Percentiles rank a stretch among this genome's conserved stretches.
Evolutionary conservation across 441 rosid species (phyloP).

Genomic region (Syzygium syzygioides): DNA sequence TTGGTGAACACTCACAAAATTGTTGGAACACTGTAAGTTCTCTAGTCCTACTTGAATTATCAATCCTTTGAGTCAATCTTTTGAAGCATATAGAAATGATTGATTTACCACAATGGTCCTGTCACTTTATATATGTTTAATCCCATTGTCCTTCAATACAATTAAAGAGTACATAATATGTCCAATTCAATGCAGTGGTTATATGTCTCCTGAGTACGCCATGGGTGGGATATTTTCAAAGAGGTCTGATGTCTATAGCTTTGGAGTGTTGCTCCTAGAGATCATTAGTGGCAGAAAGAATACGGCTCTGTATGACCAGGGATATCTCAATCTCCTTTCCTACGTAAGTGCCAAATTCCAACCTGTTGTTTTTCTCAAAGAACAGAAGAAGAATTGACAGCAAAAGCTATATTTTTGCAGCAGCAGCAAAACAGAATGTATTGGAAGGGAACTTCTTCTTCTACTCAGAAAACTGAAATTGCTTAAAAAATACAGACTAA

Average conservation of each 20-base stretch:
- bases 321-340: not conserved
- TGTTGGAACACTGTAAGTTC: slow-evolving; percentile 3
- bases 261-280: slow-evolving; percentile 3
- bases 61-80: not conserved
- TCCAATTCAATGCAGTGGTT: not conserved
- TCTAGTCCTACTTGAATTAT: not conserved
- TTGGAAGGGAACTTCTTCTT: too few relatives aligned
- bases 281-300: not conserved
- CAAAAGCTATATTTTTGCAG: too few relatives aligned
- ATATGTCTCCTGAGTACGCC: slow-evolving; percentile 7
- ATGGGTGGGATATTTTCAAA: not conserved
- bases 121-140: not conserved
- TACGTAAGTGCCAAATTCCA: not conserved
- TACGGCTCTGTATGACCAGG: not conserved
- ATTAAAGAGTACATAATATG: too few relatives aligned
- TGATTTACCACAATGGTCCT: not conserved
- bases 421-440: too few relatives aligned
- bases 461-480: too few relatives aligned
- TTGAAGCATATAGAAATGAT: too few relatives aligned
- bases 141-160: not conserved
- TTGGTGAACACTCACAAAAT: not conserved
- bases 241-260: slow-evolving; percentile 10
- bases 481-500: too few relatives aligned
- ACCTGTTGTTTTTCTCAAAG: too few relatives aligned
- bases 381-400: too few relatives aligned